Percentiles rank a stretch among this genome's conserved stretches.
Evolutionary conservation across 2,329 filamentous ascomycete species (phyloP).

Genomic region (Paraconiothyrium sp.): DNA sequence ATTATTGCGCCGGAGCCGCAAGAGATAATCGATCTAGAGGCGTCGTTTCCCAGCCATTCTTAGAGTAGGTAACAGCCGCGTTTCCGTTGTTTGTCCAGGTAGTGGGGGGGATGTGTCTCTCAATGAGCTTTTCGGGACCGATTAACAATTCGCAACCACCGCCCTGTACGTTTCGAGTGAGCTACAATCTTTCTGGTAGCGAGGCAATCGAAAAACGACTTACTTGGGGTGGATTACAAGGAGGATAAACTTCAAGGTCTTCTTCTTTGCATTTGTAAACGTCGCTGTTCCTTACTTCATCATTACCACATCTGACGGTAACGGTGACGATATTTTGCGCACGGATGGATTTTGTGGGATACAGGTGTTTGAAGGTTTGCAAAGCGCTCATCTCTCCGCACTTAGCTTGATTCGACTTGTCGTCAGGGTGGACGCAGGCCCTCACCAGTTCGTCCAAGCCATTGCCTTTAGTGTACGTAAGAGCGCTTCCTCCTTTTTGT

Average conservation of each 20-base stretch:
- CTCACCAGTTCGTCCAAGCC: neutral
- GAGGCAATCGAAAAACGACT: neutral
- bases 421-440: neutral
- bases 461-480: neutral
- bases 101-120: neutral
- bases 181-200: neutral
- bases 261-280: neutral
- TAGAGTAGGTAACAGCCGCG: conserved; percentile 5
- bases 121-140: neutral
- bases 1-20: neutral
- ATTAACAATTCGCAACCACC: conserved; percentile 2
- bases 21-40: neutral
- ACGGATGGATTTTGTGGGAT: neutral
- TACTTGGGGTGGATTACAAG: neutral
- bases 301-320: neutral
- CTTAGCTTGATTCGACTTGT: conserved; percentile 1
- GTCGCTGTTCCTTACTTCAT: neutral
- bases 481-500: neutral
- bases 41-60: neutral
- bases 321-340: conserved; percentile 1
- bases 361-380: conserved; percentile 1
- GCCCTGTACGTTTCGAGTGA: neutral
- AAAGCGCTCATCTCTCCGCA: conserved; percentile 6
- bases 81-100: conserved; percentile 2
- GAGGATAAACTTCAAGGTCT: neutral